Conservation (phyloP, 331 rosid genomes). For the Telfairia occidentalis region DNA sequence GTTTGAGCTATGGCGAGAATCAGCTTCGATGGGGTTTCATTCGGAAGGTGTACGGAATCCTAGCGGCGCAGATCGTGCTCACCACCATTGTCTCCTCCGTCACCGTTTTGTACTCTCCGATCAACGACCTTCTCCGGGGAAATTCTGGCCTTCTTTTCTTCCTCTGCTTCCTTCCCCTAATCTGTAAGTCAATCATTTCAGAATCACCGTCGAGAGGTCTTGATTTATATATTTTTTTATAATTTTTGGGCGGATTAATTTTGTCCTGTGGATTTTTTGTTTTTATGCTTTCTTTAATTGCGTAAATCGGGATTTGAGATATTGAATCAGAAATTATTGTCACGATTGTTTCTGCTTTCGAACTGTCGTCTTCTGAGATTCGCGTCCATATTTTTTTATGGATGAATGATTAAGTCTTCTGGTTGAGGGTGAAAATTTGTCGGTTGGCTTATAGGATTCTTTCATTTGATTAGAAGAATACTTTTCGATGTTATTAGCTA, state of each 20-base stretch:
- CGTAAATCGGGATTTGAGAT: background rate
- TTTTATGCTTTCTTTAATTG: background rate
- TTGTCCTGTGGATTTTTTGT: background rate
- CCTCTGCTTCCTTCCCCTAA: conserved; percentile 67
- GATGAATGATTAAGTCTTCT: background rate
- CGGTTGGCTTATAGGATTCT: background rate
- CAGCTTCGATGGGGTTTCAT: conserved; percentile 98
- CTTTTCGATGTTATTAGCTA: background rate
- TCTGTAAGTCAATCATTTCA: conserved; percentile 36
- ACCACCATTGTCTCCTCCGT: conserved; percentile 65
- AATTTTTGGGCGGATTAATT: background rate
- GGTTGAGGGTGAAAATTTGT: background rate
- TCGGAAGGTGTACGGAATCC: conserved; percentile 89
- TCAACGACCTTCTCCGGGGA: conserved; percentile 68
- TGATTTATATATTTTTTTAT: background rate
- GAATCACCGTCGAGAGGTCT: background rate
- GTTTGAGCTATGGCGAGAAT: conserved; percentile 63
- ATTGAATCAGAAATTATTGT: background rate
- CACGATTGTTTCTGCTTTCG: background rate
- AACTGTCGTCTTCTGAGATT: background rate
- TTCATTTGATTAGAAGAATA: background rate
- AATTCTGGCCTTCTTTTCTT: conserved; percentile 60
- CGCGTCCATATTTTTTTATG: background rate
- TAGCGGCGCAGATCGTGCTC: conserved; percentile 69
- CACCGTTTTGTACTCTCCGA: conserved; percentile 61